These are phyloP conservation scores for Talaromyces islandicus DNA, from an alignment of 2,329 filamentous ascomycete genomes.

Conservation along the genomic window DNA sequence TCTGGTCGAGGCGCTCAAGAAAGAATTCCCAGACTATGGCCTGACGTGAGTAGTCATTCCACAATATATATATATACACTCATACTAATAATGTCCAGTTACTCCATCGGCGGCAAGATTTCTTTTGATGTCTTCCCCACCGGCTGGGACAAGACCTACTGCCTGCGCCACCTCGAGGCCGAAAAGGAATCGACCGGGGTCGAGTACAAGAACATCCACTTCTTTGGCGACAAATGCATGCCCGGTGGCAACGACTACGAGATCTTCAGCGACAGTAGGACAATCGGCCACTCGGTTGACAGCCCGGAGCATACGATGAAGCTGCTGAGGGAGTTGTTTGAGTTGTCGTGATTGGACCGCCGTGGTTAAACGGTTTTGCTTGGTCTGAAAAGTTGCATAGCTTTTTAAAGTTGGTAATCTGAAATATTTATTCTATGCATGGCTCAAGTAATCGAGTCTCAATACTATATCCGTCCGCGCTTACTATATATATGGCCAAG, in stretches of 20 bases:
- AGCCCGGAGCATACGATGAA: conserved; percentile 76
- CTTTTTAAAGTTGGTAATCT: neutral
- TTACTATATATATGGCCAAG: too few species aligned
- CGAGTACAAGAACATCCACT: conserved; percentile 82
- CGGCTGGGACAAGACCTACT: conserved; percentile 99
- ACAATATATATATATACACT: neutral
- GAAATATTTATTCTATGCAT: neutral
- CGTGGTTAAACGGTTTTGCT: too few species aligned
- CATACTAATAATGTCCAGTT: conserved; percentile 38
- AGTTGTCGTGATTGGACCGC: conserved; percentile 43
- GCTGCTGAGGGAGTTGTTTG: conserved; percentile 75
- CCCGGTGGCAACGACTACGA: conserved; percentile 92
- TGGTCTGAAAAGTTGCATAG: neutral
- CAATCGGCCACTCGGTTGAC: conserved; percentile 76
- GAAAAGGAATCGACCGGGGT: conserved; percentile 62
- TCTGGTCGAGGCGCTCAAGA: conserved; percentile 70
- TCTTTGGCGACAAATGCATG: conserved; percentile 95
- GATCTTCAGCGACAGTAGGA: conserved; percentile 78
- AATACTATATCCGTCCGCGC: neutral
- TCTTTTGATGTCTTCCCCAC: conserved; percentile 96
- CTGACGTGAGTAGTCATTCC: conserved; percentile 60
- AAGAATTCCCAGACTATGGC: conserved; percentile 75
- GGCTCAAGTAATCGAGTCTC: neutral
- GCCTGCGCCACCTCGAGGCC: conserved; percentile 75
- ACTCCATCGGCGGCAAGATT: conserved; percentile 93